These are phyloP conservation scores for Trichoderma afroharzianum DNA, from an alignment of 2,329 filamentous ascomycete species.

Conservation along the genomic window DNA sequence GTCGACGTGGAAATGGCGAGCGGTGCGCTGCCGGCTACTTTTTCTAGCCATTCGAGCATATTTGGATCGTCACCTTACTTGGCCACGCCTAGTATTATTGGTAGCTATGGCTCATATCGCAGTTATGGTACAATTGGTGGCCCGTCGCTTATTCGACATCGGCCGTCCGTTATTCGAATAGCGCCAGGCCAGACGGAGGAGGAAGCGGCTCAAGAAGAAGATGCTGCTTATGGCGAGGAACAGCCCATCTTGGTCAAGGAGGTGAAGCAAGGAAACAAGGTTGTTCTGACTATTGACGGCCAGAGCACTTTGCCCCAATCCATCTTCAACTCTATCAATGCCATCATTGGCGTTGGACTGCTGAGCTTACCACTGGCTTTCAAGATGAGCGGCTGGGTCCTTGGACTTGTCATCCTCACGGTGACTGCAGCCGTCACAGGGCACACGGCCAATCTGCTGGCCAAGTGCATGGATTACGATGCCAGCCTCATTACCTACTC, in stretches of 20 bases:
- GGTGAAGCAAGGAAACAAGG: conserved; percentile 81
- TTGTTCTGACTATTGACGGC: conserved; percentile 80
- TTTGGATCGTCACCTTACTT: conserved; percentile 59
- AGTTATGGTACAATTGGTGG: conserved; percentile 54
- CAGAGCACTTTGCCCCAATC: conserved; percentile 96
- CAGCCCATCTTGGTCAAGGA: conserved; percentile 84
- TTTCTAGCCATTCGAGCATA: conserved; percentile 40
- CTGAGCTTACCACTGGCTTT: conserved; percentile 85
- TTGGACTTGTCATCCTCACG: conserved; percentile 71
- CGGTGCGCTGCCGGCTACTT: conserved; percentile 28
- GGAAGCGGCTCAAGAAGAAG: conserved; percentile 22
- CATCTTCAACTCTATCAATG: conserved; percentile 93
- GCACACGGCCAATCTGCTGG: conserved; percentile 81
- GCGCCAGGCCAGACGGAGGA: conserved; percentile 22
- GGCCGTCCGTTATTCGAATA: conserved; percentile 46
- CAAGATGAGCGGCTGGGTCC: conserved; percentile 83
- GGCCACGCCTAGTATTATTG: conserved; percentile 65
- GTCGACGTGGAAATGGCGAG: conserved; percentile 42
- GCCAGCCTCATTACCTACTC: conserved; percentile 87
- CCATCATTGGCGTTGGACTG: conserved; percentile 84
- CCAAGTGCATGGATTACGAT: conserved; percentile 86
- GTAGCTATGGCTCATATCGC: conserved; percentile 61
- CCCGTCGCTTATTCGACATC: conserved; percentile 30
- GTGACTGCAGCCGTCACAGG: conserved; percentile 72
- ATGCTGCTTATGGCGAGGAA: conserved; percentile 52